These are phyloP conservation scores for Nyssa sinensis DNA, from an alignment of 148 eudicot genomes.

Conservation along the genomic window DNA sequence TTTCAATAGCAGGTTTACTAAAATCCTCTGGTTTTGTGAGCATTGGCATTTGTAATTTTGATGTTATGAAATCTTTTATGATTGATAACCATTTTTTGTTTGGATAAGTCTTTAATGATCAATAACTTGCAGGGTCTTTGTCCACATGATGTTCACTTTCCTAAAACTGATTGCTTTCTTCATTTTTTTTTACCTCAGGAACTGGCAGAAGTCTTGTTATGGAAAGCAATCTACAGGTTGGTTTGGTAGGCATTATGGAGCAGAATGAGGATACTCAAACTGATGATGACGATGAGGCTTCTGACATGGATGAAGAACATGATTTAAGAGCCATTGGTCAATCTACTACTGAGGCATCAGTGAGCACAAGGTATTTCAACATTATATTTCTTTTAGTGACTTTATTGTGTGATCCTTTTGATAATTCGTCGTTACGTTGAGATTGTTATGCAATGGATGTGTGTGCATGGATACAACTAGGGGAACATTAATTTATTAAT, in stretches of 20 bases:
- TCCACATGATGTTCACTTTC: not conserved
- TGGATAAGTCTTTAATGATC: too few species aligned
- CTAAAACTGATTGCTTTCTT: not conserved
- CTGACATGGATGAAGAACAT: constrained; percentile 42
- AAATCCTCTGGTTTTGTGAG: not conserved
- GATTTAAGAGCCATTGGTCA: constrained; percentile 27
- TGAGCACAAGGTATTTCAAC: constrained; percentile 42
- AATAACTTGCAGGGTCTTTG: not conserved
- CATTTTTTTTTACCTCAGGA: constrained; percentile 22
- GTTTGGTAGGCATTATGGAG: constrained; percentile 17
- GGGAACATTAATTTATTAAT: too few species aligned
- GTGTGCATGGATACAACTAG: too few species aligned
- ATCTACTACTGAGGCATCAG: constrained; percentile 31
- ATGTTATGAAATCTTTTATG: not conserved
- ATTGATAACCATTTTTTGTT: too few species aligned
- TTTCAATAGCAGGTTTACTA: not conserved
- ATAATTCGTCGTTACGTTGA: not conserved
- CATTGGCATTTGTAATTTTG: not conserved
- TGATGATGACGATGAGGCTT: constrained; percentile 47
- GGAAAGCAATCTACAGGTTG: constrained; percentile 8
- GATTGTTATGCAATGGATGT: not conserved
- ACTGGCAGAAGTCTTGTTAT: constrained; percentile 20
- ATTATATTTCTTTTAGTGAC: not conserved
- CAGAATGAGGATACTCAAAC: constrained; percentile 22
- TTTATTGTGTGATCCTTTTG: not conserved